Conservation (phyloP, 306 rosid species). For the Castanea mollissima region DNA sequence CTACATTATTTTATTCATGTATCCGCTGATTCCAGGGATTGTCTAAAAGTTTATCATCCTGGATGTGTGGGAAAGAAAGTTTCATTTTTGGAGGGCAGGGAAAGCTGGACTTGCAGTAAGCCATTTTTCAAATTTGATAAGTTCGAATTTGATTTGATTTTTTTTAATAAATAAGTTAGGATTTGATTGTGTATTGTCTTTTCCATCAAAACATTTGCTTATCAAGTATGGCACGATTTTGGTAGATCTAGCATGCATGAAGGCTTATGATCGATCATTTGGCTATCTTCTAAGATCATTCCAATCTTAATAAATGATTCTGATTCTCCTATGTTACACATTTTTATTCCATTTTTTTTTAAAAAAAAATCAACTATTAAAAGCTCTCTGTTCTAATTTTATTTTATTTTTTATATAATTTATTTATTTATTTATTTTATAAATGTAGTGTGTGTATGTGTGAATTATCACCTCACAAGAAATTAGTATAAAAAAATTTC, state of each 20-base stretch:
- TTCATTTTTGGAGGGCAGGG: background rate
- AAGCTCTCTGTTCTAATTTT: no score
- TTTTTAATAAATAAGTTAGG: background rate
- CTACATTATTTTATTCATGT: background rate
- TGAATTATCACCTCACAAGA: no score
- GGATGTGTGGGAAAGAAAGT: slow-evolving; percentile 40
- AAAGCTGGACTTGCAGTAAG: slow-evolving; percentile 66
- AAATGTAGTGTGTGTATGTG: no score
- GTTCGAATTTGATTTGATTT: background rate
- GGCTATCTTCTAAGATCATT: background rate
- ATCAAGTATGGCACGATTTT: background rate
- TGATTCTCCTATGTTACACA: no score
- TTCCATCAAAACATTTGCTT: no score
- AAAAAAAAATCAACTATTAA: no score
- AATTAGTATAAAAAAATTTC: no score
- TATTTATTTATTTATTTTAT: no score
- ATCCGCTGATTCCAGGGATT: slow-evolving; percentile 37
- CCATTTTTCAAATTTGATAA: background rate
- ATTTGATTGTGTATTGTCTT: background rate
- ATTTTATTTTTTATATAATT: no score
- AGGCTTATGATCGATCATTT: background rate
- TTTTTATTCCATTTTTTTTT: no score
- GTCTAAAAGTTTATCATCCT: slow-evolving; percentile 65
- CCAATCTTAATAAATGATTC: no score
- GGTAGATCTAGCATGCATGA: background rate